Evolutionary conservation across 2,329 filamentous ascomycete species (phyloP).

Genomic region (Diaporthe citri): DNA sequence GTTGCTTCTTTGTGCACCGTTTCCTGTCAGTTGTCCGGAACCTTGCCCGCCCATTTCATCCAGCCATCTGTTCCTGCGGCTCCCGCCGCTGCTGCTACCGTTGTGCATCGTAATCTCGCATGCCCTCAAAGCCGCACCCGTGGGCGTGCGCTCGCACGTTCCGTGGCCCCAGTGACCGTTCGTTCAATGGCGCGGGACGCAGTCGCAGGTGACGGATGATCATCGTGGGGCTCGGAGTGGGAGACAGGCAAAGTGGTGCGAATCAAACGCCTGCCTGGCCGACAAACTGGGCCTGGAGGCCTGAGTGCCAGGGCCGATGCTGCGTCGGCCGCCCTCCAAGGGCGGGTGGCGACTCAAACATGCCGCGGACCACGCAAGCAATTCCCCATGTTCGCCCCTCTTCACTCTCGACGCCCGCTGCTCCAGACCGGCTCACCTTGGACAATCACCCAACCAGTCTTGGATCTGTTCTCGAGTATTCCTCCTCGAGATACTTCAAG

Average conservation of each 20-base stretch:
- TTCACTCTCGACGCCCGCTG: neutral
- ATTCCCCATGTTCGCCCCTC: constrained; percentile 23
- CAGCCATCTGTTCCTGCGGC: constrained; percentile 5
- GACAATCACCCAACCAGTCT: neutral
- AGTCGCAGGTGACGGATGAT: constrained; percentile 19
- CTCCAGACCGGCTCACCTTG: neutral
- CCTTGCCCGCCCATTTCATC: neutral
- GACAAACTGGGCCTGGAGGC: constrained; percentile 21
- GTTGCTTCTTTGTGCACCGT: constrained; percentile 14
- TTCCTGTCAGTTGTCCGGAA: neutral
- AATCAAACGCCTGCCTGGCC: constrained; percentile 27
- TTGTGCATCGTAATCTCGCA: constrained; percentile 27
- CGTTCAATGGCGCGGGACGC: neutral
- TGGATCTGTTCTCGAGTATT: neutral
- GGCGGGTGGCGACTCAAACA: constrained; percentile 17
- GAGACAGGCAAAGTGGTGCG: neutral
- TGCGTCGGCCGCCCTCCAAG: neutral
- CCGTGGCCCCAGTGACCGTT: neutral
- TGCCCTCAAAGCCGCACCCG: neutral
- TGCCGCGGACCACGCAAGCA: constrained; percentile 24
- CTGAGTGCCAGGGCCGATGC: constrained; percentile 9
- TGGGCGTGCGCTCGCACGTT: neutral
- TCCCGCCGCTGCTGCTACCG: neutral
- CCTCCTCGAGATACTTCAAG: constrained; percentile 13
- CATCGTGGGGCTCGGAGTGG: constrained; percentile 34